Evolutionary conservation across 495 filamentous ascomycete species (phyloP).

Genomic region (Podospora pseudoanserina): DNA sequence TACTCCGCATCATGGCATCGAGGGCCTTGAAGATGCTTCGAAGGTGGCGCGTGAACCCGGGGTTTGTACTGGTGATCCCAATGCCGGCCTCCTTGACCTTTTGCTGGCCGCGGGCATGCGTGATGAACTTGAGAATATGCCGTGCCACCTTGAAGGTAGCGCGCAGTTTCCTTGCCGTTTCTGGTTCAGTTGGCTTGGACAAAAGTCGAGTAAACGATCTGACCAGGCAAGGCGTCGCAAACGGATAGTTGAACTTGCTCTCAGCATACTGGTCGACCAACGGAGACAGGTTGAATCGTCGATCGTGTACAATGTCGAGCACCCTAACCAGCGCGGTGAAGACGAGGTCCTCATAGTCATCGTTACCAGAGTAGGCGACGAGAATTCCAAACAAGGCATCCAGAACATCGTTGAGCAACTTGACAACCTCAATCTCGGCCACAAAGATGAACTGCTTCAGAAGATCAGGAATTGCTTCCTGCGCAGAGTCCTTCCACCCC

Average conservation of each 20-base stretch:
- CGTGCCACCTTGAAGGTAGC: slow-evolving; percentile 93
- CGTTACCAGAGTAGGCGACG: slow-evolving; percentile 80
- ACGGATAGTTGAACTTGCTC: slow-evolving; percentile 85
- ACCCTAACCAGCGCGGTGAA: slow-evolving; percentile 88
- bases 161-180: slow-evolving; percentile 77
- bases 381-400: slow-evolving; percentile 89
- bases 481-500: slow-evolving; percentile 74
- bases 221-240: slow-evolving; percentile 87
- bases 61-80: slow-evolving; percentile 72
- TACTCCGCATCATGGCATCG: slow-evolving; percentile 81
- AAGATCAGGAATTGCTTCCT: slow-evolving; percentile 64
- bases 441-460: slow-evolving; percentile 86
- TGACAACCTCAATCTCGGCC: slow-evolving; percentile 95
- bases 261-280: slow-evolving; percentile 91
- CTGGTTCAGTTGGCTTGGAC: slow-evolving; percentile 69
- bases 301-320: slow-evolving; percentile 89
- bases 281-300: slow-evolving; percentile 85
- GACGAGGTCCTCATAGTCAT: slow-evolving; percentile 87
- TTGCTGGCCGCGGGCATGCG: slow-evolving; percentile 82
- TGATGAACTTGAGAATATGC: slow-evolving; percentile 92
- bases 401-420: slow-evolving; percentile 83
- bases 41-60: slow-evolving; percentile 79
- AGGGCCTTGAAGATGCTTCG: slow-evolving; percentile 84
- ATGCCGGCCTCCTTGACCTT: slow-evolving; percentile 84
- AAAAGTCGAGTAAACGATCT: slow-evolving; percentile 80